Conservation (phyloP, 208 protist species). For the Leishmania lainsoni region DNA sequence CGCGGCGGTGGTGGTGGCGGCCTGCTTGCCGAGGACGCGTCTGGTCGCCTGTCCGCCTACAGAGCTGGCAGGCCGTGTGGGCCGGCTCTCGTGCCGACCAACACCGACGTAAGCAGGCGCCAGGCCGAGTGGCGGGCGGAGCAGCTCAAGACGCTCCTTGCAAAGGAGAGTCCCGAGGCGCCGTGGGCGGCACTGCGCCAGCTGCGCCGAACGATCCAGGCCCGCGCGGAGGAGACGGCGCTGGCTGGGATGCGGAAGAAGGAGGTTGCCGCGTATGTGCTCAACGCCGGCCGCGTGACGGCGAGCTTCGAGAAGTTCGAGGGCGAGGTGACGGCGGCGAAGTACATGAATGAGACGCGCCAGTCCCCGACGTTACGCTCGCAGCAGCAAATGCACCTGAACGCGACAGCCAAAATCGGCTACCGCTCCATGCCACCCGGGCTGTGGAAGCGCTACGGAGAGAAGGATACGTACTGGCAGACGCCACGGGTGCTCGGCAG, state of each 20-base stretch:
- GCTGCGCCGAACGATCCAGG: constrained; percentile 40
- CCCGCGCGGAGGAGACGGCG: constrained; percentile 43
- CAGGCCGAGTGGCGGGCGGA: constrained; percentile 61
- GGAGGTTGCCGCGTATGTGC: constrained; percentile 70
- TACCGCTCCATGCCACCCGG: constrained; percentile 89
- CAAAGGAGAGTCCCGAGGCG: constrained; percentile 47
- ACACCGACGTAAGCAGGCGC: constrained; percentile 35
- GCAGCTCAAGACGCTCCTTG: constrained; percentile 56
- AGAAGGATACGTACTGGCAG: constrained; percentile 73
- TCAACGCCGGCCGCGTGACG: constrained; percentile 67
- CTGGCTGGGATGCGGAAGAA: constrained; percentile 73
- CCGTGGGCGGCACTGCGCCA: constrained; percentile 70
- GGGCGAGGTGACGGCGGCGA: constrained; percentile 71
- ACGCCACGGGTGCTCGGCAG: constrained; percentile 71
- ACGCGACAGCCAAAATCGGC: constrained; percentile 87
- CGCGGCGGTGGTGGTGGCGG: constrained; percentile 14
- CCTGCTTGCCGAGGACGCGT: constrained; percentile 65
- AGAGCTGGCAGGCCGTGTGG: constrained; percentile 58
- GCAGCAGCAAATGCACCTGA: constrained; percentile 90
- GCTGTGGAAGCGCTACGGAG: constrained; percentile 86
- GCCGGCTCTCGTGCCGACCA: constrained; percentile 45
- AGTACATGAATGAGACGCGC: constrained; percentile 86
- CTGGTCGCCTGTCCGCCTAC: constrained; percentile 67
- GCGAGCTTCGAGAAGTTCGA: constrained; percentile 89
- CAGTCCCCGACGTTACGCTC: constrained; percentile 78